phyloP scores from a whole-genome alignment of 192 early-diverging fungal genomes.

The Dissophora globulifera region DNA sequence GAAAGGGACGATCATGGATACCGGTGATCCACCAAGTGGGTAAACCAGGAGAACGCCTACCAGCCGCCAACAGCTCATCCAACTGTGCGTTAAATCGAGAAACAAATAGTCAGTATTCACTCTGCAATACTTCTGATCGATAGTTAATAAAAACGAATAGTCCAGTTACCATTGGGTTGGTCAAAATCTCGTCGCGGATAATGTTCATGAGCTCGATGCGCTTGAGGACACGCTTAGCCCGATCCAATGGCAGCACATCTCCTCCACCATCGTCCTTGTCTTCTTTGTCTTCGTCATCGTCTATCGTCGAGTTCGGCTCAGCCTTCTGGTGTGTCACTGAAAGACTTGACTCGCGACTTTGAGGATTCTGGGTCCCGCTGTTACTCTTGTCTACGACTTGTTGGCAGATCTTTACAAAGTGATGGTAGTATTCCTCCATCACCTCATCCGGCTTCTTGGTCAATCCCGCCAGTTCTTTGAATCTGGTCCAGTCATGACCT shows the following conservation, averaged over 20 bases:
- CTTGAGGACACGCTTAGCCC: slow-evolving; percentile 74
- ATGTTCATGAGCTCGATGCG: slow-evolving; percentile 75
- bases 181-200: slow-evolving; percentile 70
- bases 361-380: slow-evolving; percentile 49
- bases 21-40: slow-evolving; percentile 80
- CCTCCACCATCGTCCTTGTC: slow-evolving; percentile 50
- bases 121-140: too few relatives aligned
- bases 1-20: slow-evolving; percentile 73
- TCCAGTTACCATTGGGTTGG: slow-evolving; percentile 49
- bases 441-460: slow-evolving; percentile 72
- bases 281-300: slow-evolving; percentile 32
- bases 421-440: slow-evolving; percentile 70
- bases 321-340: slow-evolving; percentile 47
- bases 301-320: slow-evolving; percentile 41
- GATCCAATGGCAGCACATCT: slow-evolving; percentile 69
- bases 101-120: too few relatives aligned
- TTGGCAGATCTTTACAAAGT: slow-evolving; percentile 68
- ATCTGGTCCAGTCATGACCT: slow-evolving; percentile 67
- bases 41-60: slow-evolving; percentile 63
- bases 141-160: too few relatives aligned
- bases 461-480: slow-evolving; percentile 76
- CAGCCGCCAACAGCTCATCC: slow-evolving; percentile 52
- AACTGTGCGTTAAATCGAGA: too few relatives aligned
- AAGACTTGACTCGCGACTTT: slow-evolving; percentile 44
- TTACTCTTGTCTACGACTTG: slow-evolving; percentile 61